Conservation (phyloP, 2,329 filamentous ascomycete genomes). For the Chaetoscypha palmicola region DNA sequence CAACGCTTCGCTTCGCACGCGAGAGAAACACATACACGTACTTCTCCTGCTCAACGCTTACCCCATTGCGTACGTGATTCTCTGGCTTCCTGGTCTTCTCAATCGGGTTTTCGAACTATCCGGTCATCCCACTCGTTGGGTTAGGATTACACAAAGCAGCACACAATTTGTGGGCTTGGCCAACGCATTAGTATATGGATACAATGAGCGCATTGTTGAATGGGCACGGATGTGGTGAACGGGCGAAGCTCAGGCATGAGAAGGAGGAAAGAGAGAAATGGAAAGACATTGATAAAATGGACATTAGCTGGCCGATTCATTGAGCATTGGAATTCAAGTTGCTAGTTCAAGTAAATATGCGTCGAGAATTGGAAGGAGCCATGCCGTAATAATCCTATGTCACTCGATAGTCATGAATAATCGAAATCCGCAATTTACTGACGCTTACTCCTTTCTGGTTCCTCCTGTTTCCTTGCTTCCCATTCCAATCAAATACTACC, state of each 20-base stretch:
- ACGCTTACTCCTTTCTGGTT: too few relatives aligned
- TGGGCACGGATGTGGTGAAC: slow-evolving; percentile 2
- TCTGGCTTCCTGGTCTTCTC: not conserved
- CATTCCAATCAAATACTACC: too few relatives aligned
- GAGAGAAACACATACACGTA: not conserved
- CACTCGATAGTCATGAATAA: too few relatives aligned
- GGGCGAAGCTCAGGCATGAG: not conserved
- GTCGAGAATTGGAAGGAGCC: too few relatives aligned
- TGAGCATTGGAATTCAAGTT: too few relatives aligned
- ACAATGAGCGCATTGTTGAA: slow-evolving; percentile 27
- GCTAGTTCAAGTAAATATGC: too few relatives aligned
- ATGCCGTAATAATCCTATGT: too few relatives aligned
- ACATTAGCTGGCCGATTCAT: not conserved
- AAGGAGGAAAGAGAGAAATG: not conserved
- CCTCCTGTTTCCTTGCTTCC: too few relatives aligned
- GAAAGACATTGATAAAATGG: not conserved
- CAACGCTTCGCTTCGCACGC: not conserved
- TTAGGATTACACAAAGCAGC: slow-evolving; percentile 30
- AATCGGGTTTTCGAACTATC: not conserved
- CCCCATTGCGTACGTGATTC: not conserved
- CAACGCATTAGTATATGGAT: slow-evolving; percentile 35
- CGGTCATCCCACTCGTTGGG: slow-evolving; percentile 26
- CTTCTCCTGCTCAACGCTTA: not conserved
- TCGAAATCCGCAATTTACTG: too few relatives aligned
- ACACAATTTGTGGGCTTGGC: slow-evolving; percentile 35